Evolutionary conservation across 768 basidiomycete species (phyloP).

Genomic region (Postia placenta): DNA sequence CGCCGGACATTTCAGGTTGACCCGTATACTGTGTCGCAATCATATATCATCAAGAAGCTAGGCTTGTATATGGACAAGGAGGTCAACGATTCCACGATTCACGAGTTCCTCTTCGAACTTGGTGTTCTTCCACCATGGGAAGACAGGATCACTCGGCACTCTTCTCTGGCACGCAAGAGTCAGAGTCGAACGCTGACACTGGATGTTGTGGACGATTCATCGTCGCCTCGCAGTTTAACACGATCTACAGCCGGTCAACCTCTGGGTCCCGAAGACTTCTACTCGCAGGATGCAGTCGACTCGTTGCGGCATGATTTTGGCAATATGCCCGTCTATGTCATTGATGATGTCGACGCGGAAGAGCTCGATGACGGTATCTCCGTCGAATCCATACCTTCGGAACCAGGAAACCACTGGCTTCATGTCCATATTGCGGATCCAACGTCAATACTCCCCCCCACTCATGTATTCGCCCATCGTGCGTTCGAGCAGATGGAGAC

Average conservation of each 20-base stretch:
- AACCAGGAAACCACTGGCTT: conserved; percentile 65
- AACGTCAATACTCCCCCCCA: conserved; percentile 67
- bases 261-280: conserved; percentile 60
- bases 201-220: not conserved
- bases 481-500: conserved; percentile 51
- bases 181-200: not conserved
- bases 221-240: not conserved
- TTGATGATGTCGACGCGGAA: conserved; percentile 73
- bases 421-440: conserved; percentile 95
- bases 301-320: conserved; percentile 84
- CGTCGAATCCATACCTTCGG: conserved; percentile 57
- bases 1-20: conserved; percentile 49
- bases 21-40: conserved; percentile 49
- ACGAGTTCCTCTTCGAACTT: conserved; percentile 55
- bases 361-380: conserved; percentile 96
- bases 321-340: conserved; percentile 71
- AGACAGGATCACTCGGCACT: conserved; percentile 28
- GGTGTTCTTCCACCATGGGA: conserved; percentile 83
- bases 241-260: conserved; percentile 15
- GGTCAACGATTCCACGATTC: conserved; percentile 30
- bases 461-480: conserved; percentile 50
- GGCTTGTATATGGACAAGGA: conserved; percentile 25
- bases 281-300: conserved; percentile 57
- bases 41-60: conserved; percentile 54
- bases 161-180: not conserved